Conservation (phyloP, 129 eudicot genomes). For the Flaveria ramosissima region DNA sequence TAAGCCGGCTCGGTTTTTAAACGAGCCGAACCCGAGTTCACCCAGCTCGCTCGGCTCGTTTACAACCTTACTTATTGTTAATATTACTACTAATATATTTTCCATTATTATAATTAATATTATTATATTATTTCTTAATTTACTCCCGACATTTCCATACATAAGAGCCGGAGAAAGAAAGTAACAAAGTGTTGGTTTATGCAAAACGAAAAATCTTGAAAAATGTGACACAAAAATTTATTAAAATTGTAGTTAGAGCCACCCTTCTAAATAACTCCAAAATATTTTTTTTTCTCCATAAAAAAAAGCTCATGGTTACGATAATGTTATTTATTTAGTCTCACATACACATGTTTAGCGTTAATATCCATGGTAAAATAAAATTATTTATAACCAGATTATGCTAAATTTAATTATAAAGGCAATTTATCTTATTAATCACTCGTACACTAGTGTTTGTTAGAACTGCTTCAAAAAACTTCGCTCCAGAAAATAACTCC, state of each 20-base stretch:
- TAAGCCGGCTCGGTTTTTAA: too few relatives aligned
- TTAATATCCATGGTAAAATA: too few relatives aligned
- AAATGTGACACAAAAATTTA: not conserved
- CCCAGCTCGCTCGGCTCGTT: too few relatives aligned
- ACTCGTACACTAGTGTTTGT: too few relatives aligned
- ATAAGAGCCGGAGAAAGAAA: slow-evolving; percentile 40
- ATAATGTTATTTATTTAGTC: too few relatives aligned
- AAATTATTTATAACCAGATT: too few relatives aligned
- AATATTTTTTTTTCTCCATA: not conserved
- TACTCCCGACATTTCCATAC: slow-evolving; percentile 26
- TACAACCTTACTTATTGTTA: too few relatives aligned
- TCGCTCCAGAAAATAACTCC: too few relatives aligned
- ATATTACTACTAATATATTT: not conserved
- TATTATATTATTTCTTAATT: not conserved
- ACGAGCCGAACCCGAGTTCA: too few relatives aligned
- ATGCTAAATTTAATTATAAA: not conserved
- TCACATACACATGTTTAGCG: too few relatives aligned
- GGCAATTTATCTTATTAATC: not conserved
- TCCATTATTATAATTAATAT: not conserved
- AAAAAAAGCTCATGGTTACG: not conserved
- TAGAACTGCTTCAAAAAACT: too few relatives aligned
- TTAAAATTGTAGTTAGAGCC: slow-evolving; percentile 12
- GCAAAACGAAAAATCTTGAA: slow-evolving; percentile 18
- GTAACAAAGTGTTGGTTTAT: slow-evolving; percentile 15
- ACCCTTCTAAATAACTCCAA: not conserved